These are phyloP conservation scores for Cladobotryum mycophilum DNA, from an alignment of 2,329 filamentous ascomycete genomes.

Conservation along the genomic window DNA sequence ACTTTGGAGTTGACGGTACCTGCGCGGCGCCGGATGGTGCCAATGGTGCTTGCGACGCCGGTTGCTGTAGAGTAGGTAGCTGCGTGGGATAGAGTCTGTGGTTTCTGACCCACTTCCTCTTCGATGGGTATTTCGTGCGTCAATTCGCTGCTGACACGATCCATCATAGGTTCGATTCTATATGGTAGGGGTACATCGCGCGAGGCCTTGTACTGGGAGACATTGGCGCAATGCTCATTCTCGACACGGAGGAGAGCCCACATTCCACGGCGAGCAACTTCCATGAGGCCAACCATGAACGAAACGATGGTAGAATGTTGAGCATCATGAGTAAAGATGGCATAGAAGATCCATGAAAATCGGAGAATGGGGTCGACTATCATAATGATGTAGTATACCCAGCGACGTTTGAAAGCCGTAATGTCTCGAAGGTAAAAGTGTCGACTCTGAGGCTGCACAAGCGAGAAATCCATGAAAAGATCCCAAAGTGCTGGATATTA, in stretches of 20 bases:
- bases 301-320: conserved; percentile 81
- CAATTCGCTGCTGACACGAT: conserved; percentile 33
- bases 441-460: conserved; percentile 70
- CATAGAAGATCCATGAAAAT: conserved; percentile 93
- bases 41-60: conserved; percentile 16
- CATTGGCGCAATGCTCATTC: conserved; percentile 94
- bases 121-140: conserved; percentile 13
- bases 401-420: conserved; percentile 69
- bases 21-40: conserved; percentile 25
- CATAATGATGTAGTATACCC: conserved; percentile 86
- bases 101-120: conserved; percentile 10
- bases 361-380: conserved; percentile 75
- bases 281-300: conserved; percentile 71
- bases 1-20: conserved; percentile 17
- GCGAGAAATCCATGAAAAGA: conserved; percentile 89
- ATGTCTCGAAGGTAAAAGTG: conserved; percentile 67
- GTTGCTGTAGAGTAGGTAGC: conserved; percentile 14
- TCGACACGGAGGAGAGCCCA: conserved; percentile 94
- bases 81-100: conserved; percentile 5
- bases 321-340: conserved; percentile 69
- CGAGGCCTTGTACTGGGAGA: conserved; percentile 81
- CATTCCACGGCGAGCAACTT: conserved; percentile 77
- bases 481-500: conserved; percentile 69
- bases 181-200: conserved; percentile 86
- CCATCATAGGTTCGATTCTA: conserved; percentile 45